Evolutionary conservation across 2,329 filamentous ascomycete genomes (phyloP).

Genomic region (Shiraia sp.): DNA sequence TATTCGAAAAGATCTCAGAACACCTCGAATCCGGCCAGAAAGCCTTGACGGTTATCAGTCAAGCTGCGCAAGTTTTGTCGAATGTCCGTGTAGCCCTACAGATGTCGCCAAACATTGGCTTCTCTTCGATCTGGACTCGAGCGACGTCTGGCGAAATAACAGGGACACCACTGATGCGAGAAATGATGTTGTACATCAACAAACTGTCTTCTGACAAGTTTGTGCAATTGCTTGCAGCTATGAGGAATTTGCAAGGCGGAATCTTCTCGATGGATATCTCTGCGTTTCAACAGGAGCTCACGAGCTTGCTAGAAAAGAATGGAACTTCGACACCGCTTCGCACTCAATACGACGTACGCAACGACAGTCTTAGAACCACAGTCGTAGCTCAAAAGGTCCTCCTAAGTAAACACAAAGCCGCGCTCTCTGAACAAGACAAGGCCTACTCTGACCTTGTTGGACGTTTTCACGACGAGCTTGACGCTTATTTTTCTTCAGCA

Average conservation of each 20-base stretch:
- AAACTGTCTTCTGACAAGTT: conserved; percentile 62
- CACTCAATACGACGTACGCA: conserved; percentile 74
- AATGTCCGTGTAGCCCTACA: conserved; percentile 45
- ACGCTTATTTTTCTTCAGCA: conserved; percentile 50
- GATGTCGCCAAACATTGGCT: conserved; percentile 38
- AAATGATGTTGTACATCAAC: conserved; percentile 62
- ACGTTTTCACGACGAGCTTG: conserved; percentile 56
- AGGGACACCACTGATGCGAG: conserved; percentile 56
- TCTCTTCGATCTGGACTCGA: conserved; percentile 62
- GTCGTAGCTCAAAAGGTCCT: conserved; percentile 82
- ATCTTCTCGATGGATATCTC: conserved; percentile 25
- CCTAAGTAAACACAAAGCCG: conserved; percentile 73
- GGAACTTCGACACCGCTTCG: conserved; percentile 55
- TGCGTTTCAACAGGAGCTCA: conserved; percentile 41
- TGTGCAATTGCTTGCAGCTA: conserved; percentile 46
- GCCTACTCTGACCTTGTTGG: conserved; percentile 70
- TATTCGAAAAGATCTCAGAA: conserved; percentile 52
- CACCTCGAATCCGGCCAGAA: conserved; percentile 42
- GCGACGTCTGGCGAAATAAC: conserved; percentile 61
- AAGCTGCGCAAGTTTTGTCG: conserved; percentile 40
- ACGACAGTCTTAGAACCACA: conserved; percentile 73
- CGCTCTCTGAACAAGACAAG: conserved; percentile 71
- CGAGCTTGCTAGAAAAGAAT: conserved; percentile 27
- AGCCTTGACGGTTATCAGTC: conserved; percentile 48
- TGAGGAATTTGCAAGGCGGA: conserved; percentile 24